Percentiles rank a stretch among this genome's conserved stretches.
Evolutionary conservation across 225 moss, liverwort and hornwort genomes (phyloP).

Genomic region (Neckera pumila): DNA sequence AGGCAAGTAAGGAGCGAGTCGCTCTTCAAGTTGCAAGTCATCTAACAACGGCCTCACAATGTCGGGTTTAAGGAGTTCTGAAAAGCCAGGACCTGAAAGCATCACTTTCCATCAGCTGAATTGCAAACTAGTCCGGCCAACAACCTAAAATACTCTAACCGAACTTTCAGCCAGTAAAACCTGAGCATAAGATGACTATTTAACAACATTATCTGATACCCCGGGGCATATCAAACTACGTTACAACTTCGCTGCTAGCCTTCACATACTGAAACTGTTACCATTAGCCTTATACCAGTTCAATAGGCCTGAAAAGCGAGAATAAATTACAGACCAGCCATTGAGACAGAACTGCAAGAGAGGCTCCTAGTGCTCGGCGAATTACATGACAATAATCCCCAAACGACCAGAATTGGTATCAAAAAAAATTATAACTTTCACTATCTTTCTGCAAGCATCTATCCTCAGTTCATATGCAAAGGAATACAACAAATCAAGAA

Average conservation of each 20-base stretch:
- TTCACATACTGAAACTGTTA: background rate
- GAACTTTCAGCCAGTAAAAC: background rate
- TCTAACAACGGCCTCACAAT: slow-evolving; percentile 72
- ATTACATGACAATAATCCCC: background rate
- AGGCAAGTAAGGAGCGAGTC: slow-evolving; percentile 78
- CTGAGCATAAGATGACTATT: background rate
- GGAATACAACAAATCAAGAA: background rate
- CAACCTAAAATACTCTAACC: background rate
- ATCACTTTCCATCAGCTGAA: background rate
- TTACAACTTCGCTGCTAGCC: background rate
- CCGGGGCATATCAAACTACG: background rate
- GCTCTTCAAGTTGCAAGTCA: slow-evolving; percentile 50
- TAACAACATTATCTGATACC: background rate
- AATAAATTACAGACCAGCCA: background rate
- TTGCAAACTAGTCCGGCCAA: background rate
- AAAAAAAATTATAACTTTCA: background rate
- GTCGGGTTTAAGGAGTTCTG: slow-evolving; percentile 81
- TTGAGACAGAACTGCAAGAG: background rate
- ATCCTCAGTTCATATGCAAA: background rate
- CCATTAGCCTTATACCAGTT: background rate
- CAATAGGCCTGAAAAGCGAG: background rate
- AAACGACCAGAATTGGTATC: background rate
- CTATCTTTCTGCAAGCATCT: background rate
- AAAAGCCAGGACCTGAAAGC: slow-evolving; percentile 74
- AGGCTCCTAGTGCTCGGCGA: background rate